Evolutionary conservation across 2,329 filamentous ascomycete species (phyloP).

Genomic region (Epicoccum nigrum): DNA sequence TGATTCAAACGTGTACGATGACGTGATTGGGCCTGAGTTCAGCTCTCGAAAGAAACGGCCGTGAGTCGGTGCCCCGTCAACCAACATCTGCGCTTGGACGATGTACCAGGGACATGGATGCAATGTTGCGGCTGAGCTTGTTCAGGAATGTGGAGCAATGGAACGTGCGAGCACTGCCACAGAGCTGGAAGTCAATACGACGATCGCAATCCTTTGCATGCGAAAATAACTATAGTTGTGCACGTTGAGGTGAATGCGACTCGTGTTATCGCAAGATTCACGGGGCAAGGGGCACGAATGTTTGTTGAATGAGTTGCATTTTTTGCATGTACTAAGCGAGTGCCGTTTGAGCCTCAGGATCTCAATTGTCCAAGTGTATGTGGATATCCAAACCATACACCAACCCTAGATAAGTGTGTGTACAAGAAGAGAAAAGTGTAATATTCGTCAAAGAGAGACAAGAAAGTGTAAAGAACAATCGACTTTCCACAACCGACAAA

Average conservation of each 20-base stretch:
- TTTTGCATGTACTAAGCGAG: conserved; percentile 17
- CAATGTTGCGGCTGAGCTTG: conserved; percentile 10
- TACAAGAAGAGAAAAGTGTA: conserved; percentile 32
- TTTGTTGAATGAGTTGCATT: conserved; percentile 8
- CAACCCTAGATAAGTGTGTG: conserved; percentile 22
- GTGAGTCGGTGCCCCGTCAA: conserved; percentile 16
- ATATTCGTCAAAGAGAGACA: conserved; percentile 36
- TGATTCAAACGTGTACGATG: no score
- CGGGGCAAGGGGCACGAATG: conserved; percentile 13
- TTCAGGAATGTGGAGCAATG: conserved; percentile 12
- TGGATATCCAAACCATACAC: conserved; percentile 28
- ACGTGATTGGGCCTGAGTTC: conserved; percentile 3
- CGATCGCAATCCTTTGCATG: conserved; percentile 9
- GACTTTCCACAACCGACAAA: conserved; percentile 13
- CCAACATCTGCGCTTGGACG: conserved; percentile 7
- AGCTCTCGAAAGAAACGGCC: background rate
- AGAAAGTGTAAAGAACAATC: conserved; percentile 26
- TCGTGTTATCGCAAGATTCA: conserved; percentile 10
- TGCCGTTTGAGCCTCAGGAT: conserved; percentile 16
- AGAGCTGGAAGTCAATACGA: background rate
- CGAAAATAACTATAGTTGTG: conserved; percentile 3
- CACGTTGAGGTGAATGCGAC: conserved; percentile 1
- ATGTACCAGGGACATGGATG: conserved; percentile 1
- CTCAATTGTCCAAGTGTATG: conserved; percentile 19
- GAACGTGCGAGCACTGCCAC: conserved; percentile 17